phyloP scores from a whole-genome alignment of 176 grass and related monocot genomes.

The Pharus latifolius region DNA sequence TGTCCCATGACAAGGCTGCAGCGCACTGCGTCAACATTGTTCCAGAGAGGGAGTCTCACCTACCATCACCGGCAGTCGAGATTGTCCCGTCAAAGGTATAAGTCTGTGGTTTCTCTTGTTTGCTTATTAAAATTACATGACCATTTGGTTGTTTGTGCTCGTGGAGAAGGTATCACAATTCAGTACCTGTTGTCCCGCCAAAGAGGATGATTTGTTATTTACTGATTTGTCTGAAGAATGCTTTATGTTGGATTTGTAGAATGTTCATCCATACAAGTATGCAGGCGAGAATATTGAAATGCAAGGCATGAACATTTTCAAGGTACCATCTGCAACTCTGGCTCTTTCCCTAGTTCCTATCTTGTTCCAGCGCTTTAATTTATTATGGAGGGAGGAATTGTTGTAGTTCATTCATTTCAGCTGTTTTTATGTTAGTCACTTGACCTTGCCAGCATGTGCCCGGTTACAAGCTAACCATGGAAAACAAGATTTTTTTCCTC shows the following conservation, averaged over 20 bases:
- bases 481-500: not conserved
- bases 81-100: constrained; percentile 55
- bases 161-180: not conserved
- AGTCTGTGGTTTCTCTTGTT: not conserved
- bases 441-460: not conserved
- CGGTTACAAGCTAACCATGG: not conserved
- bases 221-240: constrained; percentile 34
- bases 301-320: constrained; percentile 65
- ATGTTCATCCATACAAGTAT: constrained; percentile 81
- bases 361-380: not conserved
- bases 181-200: too few relatives aligned
- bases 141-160: not conserved
- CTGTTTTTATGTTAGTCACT: not conserved
- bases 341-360: not conserved
- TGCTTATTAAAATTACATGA: not conserved
- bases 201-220: not conserved
- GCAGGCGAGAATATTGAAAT: constrained; percentile 82
- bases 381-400: not conserved
- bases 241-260: too few relatives aligned
- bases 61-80: constrained; percentile 49
- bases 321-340: constrained; percentile 41
- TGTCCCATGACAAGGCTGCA: constrained; percentile 39
- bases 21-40: constrained; percentile 33
- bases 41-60: constrained; percentile 38
- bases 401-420: too few relatives aligned